Evolutionary conservation across 495 filamentous ascomycete species (phyloP).

Genomic region (Choiromyces venosus): DNA sequence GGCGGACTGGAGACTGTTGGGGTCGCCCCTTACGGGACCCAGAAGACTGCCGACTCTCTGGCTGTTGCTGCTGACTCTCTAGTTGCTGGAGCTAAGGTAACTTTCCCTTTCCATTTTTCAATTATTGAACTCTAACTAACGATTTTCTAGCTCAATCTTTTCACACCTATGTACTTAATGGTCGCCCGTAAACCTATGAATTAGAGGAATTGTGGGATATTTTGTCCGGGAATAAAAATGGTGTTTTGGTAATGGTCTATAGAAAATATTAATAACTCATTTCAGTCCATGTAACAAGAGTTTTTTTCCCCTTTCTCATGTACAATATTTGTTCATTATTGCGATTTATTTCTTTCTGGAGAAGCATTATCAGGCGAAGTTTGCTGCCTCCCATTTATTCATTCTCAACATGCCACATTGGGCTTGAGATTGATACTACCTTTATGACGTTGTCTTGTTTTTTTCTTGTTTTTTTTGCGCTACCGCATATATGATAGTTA

Average conservation of each 20-base stretch:
- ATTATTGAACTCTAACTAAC: not conserved
- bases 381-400: not conserved
- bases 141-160: slow-evolving; percentile 64
- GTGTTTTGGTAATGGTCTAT: slow-evolving; percentile 21
- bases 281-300: slow-evolving; percentile 15
- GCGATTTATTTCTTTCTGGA: slow-evolving; percentile 15
- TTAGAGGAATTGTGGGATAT: slow-evolving; percentile 15
- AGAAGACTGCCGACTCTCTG: slow-evolving; percentile 90
- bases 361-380: not conserved
- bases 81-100: slow-evolving; percentile 71
- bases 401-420: not conserved
- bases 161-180: slow-evolving; percentile 99
- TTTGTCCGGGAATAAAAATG: not conserved
- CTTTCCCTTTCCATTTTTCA: not conserved
- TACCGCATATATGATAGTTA: not conserved
- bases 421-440: not conserved
- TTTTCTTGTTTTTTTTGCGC: too few relatives aligned
- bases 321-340: slow-evolving; percentile 8
- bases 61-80: slow-evolving; percentile 78
- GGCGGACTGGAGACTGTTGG: slow-evolving; percentile 69
- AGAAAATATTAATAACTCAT: slow-evolving; percentile 16
- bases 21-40: slow-evolving; percentile 75
- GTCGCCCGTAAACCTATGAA: slow-evolving; percentile 77
- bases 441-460: not conserved
- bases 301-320: slow-evolving; percentile 20